A percentile compares a stretch with the other conserved stretches of the same genome.
phyloP scores from a whole-genome alignment of 208 protist species.

The Strigomonas galati region DNA sequence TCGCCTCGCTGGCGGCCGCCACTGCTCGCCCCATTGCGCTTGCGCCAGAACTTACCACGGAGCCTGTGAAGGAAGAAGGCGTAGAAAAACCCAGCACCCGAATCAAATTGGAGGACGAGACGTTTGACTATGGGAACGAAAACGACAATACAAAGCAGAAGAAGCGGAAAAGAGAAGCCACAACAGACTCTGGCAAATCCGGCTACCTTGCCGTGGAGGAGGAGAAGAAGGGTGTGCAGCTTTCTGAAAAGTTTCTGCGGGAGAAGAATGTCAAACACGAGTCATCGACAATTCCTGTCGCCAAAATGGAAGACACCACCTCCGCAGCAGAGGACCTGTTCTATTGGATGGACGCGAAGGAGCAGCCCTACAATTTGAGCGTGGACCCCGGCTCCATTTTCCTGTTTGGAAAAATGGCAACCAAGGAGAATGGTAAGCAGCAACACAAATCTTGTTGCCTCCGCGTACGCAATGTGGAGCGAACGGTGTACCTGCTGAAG shows the following conservation, averaged over 20 bases:
- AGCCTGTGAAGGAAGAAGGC: neutral
- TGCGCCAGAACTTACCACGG: neutral
- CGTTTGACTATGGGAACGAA: constrained; percentile 11
- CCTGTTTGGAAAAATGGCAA: constrained; percentile 83
- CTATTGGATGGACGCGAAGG: constrained; percentile 90
- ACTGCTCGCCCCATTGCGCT: neutral
- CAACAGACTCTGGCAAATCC: constrained; percentile 5
- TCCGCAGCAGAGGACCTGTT: constrained; percentile 27
- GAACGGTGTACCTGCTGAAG: constrained; percentile 76
- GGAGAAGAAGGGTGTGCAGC: constrained; percentile 24
- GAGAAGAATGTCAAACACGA: constrained; percentile 10
- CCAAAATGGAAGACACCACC: constrained; percentile 7
- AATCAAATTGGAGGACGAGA: constrained; percentile 22
- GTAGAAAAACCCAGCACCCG: neutral
- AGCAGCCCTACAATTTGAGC: constrained; percentile 64
- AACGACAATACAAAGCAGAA: constrained; percentile 12
- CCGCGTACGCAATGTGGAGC: constrained; percentile 75
- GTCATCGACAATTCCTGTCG: neutral
- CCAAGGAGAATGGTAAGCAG: constrained; percentile 28
- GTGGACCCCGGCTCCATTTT: constrained; percentile 83
- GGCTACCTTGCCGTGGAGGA: constrained; percentile 34
- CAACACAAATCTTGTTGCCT: constrained; percentile 77
- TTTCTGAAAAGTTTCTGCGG: constrained; percentile 17
- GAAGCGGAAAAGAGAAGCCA: constrained; percentile 1
- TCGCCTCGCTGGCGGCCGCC: constrained; percentile 16